A percentile compares a stretch with the other conserved stretches of the same genome.
phyloP scores from a whole-genome alignment of 805 yeast genomes.

The Wickerhamiella australiensis region DNA sequence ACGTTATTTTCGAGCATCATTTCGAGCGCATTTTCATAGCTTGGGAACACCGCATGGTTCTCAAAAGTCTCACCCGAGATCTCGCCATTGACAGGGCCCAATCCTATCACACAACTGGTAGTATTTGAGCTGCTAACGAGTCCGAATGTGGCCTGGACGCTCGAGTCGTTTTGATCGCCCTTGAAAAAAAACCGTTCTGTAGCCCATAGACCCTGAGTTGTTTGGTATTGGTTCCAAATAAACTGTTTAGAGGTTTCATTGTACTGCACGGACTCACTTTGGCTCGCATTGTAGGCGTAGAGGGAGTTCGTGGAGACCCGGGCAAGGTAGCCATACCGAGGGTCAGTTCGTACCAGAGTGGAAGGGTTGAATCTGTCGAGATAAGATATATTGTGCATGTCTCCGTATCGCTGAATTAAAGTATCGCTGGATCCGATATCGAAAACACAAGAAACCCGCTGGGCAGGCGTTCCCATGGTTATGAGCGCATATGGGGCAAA shows the following conservation, averaged over 20 bases:
- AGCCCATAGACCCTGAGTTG: slow-evolving; percentile 3
- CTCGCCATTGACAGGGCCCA: slow-evolving; percentile 15
- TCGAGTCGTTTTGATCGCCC: background rate
- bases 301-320: background rate
- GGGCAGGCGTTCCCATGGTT: slow-evolving; percentile 2
- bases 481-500: slow-evolving; percentile 1
- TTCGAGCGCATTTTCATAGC: slow-evolving; percentile 5
- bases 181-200: background rate
- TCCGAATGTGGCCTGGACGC: background rate
- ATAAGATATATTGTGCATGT: background rate
- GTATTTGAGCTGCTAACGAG: background rate
- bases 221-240: slow-evolving; percentile 5
- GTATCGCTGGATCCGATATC: slow-evolving; percentile 9
- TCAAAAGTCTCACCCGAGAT: slow-evolving; percentile 12
- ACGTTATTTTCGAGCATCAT: background rate
- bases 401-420: background rate
- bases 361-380: slow-evolving; percentile 8
- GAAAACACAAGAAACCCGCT: background rate
- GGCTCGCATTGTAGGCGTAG: background rate
- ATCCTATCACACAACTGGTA: slow-evolving; percentile 12
- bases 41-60: slow-evolving; percentile 12
- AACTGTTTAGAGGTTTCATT: background rate
- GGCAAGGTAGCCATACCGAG: background rate
- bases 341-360: background rate
- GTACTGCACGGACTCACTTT: background rate